Conservation (phyloP, 2,329 filamentous ascomycete genomes). For the Phaeosphaeria sp. region DNA sequence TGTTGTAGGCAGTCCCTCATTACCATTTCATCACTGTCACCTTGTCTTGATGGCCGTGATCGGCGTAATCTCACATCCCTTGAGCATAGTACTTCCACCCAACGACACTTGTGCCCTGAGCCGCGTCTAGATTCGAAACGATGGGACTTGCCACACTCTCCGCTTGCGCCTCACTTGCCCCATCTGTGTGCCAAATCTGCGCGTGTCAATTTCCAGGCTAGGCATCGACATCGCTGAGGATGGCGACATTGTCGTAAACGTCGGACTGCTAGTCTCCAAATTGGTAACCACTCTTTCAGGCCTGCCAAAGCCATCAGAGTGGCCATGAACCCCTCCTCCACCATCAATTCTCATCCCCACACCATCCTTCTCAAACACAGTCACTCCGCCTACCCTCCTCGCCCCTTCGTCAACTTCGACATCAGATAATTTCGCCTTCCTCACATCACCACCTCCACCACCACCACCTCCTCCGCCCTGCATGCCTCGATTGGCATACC, state of each 20-base stretch:
- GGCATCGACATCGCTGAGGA: neutral
- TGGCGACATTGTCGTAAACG: neutral
- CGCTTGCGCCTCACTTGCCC: neutral
- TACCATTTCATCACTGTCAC: too few species aligned
- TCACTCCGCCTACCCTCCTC: neutral
- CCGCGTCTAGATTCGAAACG: neutral
- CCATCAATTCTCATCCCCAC: neutral
- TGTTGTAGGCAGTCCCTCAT: too few species aligned
- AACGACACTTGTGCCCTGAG: neutral
- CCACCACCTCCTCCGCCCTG: neutral
- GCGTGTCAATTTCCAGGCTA: neutral
- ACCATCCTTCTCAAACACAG: neutral
- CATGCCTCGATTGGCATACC: neutral
- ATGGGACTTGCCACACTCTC: neutral
- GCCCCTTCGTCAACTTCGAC: neutral
- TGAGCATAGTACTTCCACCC: neutral
- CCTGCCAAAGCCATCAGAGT: neutral
- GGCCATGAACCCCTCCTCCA: neutral
- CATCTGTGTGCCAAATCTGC: neutral
- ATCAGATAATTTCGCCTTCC: neutral
- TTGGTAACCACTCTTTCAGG: neutral
- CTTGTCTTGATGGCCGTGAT: too few species aligned
- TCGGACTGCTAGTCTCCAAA: neutral
- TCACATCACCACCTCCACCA: neutral
- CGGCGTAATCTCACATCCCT: neutral